Base-by-base conservation (phyloP, 1,284 basidiomycete genomes). In the Exobasidium cylindrosporum region DNA sequence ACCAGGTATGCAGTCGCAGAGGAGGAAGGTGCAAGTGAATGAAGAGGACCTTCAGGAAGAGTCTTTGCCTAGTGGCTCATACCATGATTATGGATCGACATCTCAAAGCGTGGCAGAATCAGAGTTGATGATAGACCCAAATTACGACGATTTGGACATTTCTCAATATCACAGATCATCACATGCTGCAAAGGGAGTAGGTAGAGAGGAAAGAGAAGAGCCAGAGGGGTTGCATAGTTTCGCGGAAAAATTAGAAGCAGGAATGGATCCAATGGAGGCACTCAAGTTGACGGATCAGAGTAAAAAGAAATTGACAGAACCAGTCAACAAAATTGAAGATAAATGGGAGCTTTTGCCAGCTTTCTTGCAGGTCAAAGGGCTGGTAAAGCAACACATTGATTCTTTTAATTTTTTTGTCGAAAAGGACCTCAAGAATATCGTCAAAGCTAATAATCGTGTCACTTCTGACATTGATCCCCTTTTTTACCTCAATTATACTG, bases 341-440 rank as follows among this genome's bases (percentile, higher is more conserved):
- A 78, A 79, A 57, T 80, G 78, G 78, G 62, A 77, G 61, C 70
- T 80, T 17, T 58, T 80, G 24, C 78, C 77, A 24, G 78, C 78
- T 31, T 80, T 74, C 56, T 61, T 80, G 17, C 74, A 80, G 55
- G 77, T 78, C 59, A 80, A 80, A 56, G 78, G 78, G 30, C 66
- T 80, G 14, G 78, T 80, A 65, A 98, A 98, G 83, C 96, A 99
- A 81, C 96, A 99, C 79, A 92, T 98, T 73, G 97, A 99, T 82
- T 97, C 94, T 7, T 99, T 96, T 87, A 98, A 99, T 83, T 96
- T 97, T 82, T 98, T 99, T 80, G 92, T 98, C 74, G 91, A 98
- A 76, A 89, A 91, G 43, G 77, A 76, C 57, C 72, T 79, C 60
- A 95, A 94, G 81, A 95, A 95, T 73, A 97, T 99, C 74, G 87